Conservation (phyloP, 2,329 filamentous ascomycete species). For the Saccharata proteae region DNA sequence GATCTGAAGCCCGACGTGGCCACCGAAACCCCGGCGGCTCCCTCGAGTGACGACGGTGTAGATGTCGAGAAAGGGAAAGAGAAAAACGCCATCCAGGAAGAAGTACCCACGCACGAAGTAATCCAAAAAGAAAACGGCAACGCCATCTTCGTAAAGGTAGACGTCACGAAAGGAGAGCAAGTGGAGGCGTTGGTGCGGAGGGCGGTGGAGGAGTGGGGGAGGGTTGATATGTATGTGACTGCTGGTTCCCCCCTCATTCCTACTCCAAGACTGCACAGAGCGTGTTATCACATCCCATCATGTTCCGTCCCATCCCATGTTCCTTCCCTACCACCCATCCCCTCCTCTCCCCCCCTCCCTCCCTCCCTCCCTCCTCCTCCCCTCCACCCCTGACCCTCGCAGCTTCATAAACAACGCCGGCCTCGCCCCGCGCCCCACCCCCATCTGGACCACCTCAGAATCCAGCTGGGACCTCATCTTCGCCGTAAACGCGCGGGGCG, state of each 20-base stretch:
- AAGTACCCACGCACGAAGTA: slow-evolving; percentile 10
- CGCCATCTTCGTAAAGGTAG: slow-evolving; percentile 15
- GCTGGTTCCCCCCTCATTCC: neutral
- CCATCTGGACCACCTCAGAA: slow-evolving; percentile 14
- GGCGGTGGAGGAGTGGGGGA: slow-evolving; percentile 18
- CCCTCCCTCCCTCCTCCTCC: no score
- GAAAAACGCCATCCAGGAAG: no score
- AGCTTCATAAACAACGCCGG: slow-evolving; percentile 20
- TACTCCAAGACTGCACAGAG: slow-evolving; percentile 5
- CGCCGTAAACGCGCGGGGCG: slow-evolving; percentile 19
- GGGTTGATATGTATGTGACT: slow-evolving; percentile 20
- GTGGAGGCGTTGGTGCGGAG: slow-evolving; percentile 13
- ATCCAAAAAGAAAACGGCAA: slow-evolving; percentile 9
- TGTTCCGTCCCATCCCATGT: no score
- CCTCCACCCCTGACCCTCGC: no score
- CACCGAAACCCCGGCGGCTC: no score
- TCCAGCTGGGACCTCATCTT: slow-evolving; percentile 20
- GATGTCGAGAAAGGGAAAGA: no score
- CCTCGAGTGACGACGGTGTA: no score
- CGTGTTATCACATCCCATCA: slow-evolving; percentile 11
- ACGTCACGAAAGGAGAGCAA: slow-evolving; percentile 15
- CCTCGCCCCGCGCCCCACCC: slow-evolving; percentile 12
- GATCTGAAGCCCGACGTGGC: slow-evolving; percentile 11
- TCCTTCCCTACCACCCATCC: no score
- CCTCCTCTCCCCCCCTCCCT: no score